Conservation (phyloP, 2,329 filamentous ascomycete genomes). For the Pseudocercospora eumusae region DNA sequence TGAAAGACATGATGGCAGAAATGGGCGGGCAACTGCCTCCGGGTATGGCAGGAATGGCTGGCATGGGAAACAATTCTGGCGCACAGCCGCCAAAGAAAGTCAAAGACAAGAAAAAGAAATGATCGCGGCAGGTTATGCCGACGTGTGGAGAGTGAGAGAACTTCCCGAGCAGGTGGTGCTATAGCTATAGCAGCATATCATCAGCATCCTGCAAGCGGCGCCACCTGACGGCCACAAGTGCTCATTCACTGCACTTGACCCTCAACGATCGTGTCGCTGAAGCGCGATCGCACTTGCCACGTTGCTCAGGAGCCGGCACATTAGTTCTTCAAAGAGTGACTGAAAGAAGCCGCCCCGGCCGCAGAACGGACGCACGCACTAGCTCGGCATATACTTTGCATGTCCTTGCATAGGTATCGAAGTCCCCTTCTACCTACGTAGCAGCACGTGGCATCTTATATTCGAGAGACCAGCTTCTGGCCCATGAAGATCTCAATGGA, state of each 20-base stretch:
- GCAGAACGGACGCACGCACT: not conserved
- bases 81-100: slow-evolving; percentile 34
- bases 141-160: not conserved
- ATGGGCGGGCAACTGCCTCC: slow-evolving; percentile 57
- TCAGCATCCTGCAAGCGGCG: not conserved
- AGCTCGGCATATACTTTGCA: slow-evolving; percentile 13
- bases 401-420: slow-evolving; percentile 5
- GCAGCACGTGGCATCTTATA: slow-evolving; percentile 1
- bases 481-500: not conserved
- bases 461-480: not conserved
- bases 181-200: slow-evolving; percentile 2
- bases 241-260: not conserved
- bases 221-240: not conserved
- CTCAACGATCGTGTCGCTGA: not conserved
- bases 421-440: not conserved
- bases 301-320: slow-evolving; percentile 1
- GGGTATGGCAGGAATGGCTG: slow-evolving; percentile 36
- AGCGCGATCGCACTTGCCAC: slow-evolving; percentile 5
- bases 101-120: slow-evolving; percentile 38
- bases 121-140: slow-evolving; percentile 8
- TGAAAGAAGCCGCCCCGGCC: not conserved
- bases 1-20: slow-evolving; percentile 96
- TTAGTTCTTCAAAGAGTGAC: not conserved
- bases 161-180: not conserved
- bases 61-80: slow-evolving; percentile 28